Evolutionary conservation across 768 basidiomycete species (phyloP).

Genomic region (Cystofilobasidium macerans): DNA sequence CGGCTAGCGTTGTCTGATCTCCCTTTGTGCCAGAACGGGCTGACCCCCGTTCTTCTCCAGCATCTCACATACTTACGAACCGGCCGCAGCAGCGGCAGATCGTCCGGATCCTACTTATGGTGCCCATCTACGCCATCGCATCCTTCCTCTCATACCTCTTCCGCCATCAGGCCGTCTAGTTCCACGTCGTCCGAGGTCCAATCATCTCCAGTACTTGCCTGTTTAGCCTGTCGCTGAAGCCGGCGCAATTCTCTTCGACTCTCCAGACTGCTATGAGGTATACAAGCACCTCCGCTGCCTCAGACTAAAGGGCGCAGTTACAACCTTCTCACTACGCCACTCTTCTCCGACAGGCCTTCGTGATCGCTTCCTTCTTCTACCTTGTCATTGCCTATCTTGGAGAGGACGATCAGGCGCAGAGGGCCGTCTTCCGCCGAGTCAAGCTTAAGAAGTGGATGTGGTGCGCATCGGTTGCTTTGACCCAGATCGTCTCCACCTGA

Average conservation of each 20-base stretch:
- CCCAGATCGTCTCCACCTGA: background rate
- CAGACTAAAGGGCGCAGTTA: no score
- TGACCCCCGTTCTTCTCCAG: no score
- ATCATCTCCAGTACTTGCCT: no score
- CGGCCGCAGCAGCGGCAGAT: slow-evolving; percentile 23
- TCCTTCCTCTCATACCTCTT: slow-evolving; percentile 59
- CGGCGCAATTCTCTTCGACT: background rate
- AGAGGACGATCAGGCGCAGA: slow-evolving; percentile 34
- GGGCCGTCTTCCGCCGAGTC: slow-evolving; percentile 38
- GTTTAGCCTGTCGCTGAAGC: background rate
- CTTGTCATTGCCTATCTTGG: slow-evolving; percentile 61
- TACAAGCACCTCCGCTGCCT: no score
- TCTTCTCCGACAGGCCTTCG: slow-evolving; percentile 41
- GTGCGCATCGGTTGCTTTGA: background rate
- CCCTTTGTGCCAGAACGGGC: no score
- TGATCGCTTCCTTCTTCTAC: slow-evolving; percentile 68
- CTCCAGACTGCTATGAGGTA: slow-evolving; percentile 18
- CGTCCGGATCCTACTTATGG: slow-evolving; percentile 54
- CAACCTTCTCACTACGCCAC: no score
- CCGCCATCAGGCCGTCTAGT: slow-evolving; percentile 61
- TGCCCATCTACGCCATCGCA: slow-evolving; percentile 60
- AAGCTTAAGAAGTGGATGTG: slow-evolving; percentile 55
- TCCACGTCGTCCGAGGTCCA: slow-evolving; percentile 57
- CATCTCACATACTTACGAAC: slow-evolving; percentile 61
- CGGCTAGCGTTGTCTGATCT: no score